A percentile compares a stretch with the other conserved stretches of the same genome.
phyloP scores from a whole-genome alignment of 164 flowering plant species.

The Brasenia schreberi region DNA sequence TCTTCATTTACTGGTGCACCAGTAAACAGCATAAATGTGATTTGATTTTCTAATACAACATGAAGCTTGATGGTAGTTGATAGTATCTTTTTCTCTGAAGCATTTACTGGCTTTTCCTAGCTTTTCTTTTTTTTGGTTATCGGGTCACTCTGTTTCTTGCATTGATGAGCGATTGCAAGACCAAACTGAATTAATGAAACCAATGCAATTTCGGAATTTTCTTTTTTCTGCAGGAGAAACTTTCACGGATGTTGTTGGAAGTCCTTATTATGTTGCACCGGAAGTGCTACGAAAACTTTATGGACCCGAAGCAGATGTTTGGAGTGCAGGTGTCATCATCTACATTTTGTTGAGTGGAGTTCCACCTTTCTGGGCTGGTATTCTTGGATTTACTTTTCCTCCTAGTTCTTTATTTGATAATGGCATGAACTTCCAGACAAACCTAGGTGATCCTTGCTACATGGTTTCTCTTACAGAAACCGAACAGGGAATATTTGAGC shows the following conservation, averaged over 20 bases:
- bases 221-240: slow-evolving; percentile 42
- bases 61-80: neutral
- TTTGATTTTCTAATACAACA: neutral
- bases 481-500: slow-evolving; percentile 68
- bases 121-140: neutral
- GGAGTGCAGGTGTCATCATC: slow-evolving; percentile 87
- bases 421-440: neutral
- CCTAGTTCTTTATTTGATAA: neutral
- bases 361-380: slow-evolving; percentile 95
- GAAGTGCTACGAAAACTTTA: slow-evolving; percentile 59
- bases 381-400: neutral
- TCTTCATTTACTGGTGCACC: neutral
- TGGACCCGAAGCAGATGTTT: slow-evolving; percentile 77
- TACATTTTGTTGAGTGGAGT: slow-evolving; percentile 72
- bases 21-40: neutral
- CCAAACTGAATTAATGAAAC: neutral
- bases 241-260: slow-evolving; percentile 78
- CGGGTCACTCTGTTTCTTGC: neutral
- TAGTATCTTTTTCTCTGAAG: too few species aligned
- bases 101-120: too few species aligned
- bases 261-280: slow-evolving; percentile 92
- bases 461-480: slow-evolving; percentile 26
- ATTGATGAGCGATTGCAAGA: neutral
- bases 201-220: neutral
- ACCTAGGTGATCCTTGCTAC: neutral